Base-by-base conservation (phyloP, 2,329 filamentous ascomycete species). In the Verticillium albo-atrum region DNA sequence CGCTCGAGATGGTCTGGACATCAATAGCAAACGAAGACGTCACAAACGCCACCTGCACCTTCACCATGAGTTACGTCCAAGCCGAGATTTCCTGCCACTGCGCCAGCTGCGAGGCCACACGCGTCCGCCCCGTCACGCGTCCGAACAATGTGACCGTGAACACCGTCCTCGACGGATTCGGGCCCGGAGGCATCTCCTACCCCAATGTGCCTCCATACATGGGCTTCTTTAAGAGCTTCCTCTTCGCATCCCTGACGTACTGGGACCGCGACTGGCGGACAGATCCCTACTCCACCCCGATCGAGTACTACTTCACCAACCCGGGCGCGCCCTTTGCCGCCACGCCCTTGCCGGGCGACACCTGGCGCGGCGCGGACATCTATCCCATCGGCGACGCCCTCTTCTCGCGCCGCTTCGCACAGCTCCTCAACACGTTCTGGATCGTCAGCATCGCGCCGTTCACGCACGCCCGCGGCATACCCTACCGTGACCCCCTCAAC, bases 341-440 rank as follows among this genome's bases (percentile, higher is more conserved):
- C 6, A 1, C 50, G 17, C 23, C 6, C 4, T 15, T 25, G 5
- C 47, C 25, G 0, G 52, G 37, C 2, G 34, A 47, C 34, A 53
- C 30, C 3, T 53, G 42, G 54, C 23, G 50, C n/a, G 54, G 58
- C 3, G 34, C 54, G 6, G 58, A 60, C 9, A 54, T 60, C 17
- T 56, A 50, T 2, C 54, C 54, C 1, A n/a, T 60, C n/a, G 50
- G 58, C 0, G 6, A 23, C 4, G 17, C 5, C 0, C 25, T 50
- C 9, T 60, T 56, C 20, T 60, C 58, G 1, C 42, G 52, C 15
- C 35, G 54, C 2, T 54, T 60, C 15, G 28, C 58, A 5, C 58
- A 60, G 10, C 58, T 60, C 30, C 42, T 60, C 1, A 60, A 60
- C 47, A 57, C 54, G 1, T 60, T 60, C 6, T 60, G 58, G 58